A percentile compares a stretch with the other conserved stretches of the same genome.
Evolutionary conservation across 2,329 filamentous ascomycete genomes (phyloP).

Genomic region (Nothomitra cinnamomea): DNA sequence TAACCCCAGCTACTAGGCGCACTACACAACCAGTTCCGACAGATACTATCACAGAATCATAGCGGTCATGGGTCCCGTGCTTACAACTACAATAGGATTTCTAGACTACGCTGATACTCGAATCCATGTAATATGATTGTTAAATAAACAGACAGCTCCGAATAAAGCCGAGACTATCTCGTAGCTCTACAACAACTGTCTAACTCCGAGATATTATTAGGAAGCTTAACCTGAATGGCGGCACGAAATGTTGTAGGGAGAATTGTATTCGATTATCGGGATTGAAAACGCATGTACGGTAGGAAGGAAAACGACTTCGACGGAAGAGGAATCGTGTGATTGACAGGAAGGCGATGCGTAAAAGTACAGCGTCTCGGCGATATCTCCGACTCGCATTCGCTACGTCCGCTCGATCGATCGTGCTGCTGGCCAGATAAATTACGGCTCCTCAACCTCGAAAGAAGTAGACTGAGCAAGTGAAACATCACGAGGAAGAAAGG

Average conservation of each 20-base stretch:
- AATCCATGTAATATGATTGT: too few relatives aligned
- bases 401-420: slow-evolving; percentile 5
- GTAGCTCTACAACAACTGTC: not conserved
- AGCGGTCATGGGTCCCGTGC: too few relatives aligned
- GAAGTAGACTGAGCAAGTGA: not conserved
- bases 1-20: too few relatives aligned
- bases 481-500: not conserved
- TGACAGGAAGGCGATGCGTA: slow-evolving; percentile 1
- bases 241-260: not conserved
- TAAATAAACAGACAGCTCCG: not conserved
- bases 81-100: too few relatives aligned
- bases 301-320: slow-evolving; percentile 5
- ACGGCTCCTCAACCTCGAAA: slow-evolving; percentile 1
- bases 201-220: not conserved
- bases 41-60: too few relatives aligned
- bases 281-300: slow-evolving; percentile 2
- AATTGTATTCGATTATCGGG: slow-evolving; percentile 4
- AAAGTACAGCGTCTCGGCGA: not conserved
- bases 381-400: slow-evolving; percentile 1
- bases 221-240: not conserved
- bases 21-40: too few relatives aligned
- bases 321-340: slow-evolving; percentile 1
- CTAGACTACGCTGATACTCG: too few relatives aligned
- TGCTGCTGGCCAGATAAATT: slow-evolving; percentile 6
- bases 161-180: not conserved